These are phyloP conservation scores for Arthroderma sp. DNA, from an alignment of 2,329 filamentous ascomycete species.

Conservation along the genomic window DNA sequence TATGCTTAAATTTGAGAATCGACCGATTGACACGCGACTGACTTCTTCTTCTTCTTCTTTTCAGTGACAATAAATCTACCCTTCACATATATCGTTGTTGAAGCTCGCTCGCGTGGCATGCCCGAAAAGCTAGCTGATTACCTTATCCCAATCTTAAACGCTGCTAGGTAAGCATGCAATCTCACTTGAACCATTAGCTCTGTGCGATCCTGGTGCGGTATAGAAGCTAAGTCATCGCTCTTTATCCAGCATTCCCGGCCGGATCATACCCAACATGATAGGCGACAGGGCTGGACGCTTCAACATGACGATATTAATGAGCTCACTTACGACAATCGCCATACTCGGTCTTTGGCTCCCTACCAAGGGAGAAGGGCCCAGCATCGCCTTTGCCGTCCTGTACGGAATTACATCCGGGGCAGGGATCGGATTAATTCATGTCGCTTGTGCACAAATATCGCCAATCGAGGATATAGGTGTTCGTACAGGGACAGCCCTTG, in stretches of 20 bases:
- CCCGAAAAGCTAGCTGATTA: constrained; percentile 14
- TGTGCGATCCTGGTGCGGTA: neutral
- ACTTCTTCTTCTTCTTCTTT: neutral
- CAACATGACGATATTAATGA: constrained; percentile 1
- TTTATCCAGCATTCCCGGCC: neutral
- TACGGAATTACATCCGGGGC: constrained; percentile 1
- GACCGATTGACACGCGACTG: neutral
- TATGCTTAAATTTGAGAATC: neutral
- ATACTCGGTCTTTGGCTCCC: constrained; percentile 1
- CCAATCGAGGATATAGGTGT: constrained; percentile 2
- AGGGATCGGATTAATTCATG: neutral
- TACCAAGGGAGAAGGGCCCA: neutral
- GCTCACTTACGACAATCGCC: neutral
- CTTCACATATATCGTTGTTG: constrained; percentile 12
- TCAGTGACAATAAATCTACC: constrained; percentile 3
- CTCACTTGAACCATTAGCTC: neutral
- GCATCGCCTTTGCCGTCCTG: neutral
- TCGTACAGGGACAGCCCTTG: neutral
- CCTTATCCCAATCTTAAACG: constrained; percentile 18
- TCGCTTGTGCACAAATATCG: neutral
- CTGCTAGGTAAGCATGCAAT: constrained; percentile 7
- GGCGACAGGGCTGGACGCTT: neutral
- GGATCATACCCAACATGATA: neutral
- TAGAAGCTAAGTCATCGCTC: no score
- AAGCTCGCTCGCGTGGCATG: constrained; percentile 14